Evolutionary conservation across 441 rosid species (phyloP).

Genomic region (Populus tomentosa): DNA sequence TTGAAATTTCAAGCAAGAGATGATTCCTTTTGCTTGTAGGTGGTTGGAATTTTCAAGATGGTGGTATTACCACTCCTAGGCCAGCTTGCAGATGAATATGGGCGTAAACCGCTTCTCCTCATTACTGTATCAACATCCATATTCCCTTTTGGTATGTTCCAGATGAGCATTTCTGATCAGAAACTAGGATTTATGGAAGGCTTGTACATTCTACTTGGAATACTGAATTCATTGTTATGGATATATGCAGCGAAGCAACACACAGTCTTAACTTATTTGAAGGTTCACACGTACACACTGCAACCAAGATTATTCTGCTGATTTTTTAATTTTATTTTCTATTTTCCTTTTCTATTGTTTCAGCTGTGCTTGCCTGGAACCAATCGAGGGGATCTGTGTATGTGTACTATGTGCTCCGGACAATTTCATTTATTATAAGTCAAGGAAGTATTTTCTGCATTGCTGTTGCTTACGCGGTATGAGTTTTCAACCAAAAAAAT

Average conservation of each 20-base stretch:
- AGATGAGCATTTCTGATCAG: background rate
- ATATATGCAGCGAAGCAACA: background rate
- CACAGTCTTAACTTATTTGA: background rate
- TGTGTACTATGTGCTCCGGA: slow-evolving; percentile 49
- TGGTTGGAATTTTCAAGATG: slow-evolving; percentile 63
- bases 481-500: background rate
- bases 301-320: background rate
- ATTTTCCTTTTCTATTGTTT: background rate
- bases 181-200: background rate
- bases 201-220: background rate
- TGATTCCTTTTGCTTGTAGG: slow-evolving; percentile 22
- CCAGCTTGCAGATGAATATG: slow-evolving; percentile 56
- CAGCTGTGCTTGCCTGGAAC: slow-evolving; percentile 48
- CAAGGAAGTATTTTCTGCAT: slow-evolving; percentile 66
- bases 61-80: slow-evolving; percentile 50
- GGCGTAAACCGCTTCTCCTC: slow-evolving; percentile 49
- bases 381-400: slow-evolving; percentile 44
- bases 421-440: slow-evolving; percentile 47
- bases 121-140: slow-evolving; percentile 44
- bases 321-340: background rate
- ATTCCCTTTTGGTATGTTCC: slow-evolving; percentile 44
- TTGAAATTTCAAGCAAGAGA: background rate
- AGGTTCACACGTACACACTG: background rate
- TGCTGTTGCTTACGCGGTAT: slow-evolving; percentile 56
- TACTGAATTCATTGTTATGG: background rate